Evolutionary conservation across 306 rosid genomes (phyloP).

Genomic region (Erythrophleum fordii): DNA sequence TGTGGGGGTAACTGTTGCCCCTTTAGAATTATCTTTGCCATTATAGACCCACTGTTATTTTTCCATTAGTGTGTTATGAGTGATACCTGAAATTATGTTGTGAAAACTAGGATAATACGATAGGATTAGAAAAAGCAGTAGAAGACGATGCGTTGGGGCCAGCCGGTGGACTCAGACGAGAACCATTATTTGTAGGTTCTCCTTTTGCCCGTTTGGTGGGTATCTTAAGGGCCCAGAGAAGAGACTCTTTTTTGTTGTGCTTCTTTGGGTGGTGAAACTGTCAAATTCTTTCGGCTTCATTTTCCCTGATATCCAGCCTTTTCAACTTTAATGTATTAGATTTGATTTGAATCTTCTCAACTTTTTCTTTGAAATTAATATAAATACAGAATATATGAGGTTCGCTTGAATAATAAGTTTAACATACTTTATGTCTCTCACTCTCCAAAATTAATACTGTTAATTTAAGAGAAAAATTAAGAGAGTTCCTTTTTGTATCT

Average conservation of each 20-base stretch:
- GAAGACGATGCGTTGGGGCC: neutral
- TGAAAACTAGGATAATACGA: neutral
- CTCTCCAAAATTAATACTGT: too few species aligned
- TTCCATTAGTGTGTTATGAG: constrained; percentile 36
- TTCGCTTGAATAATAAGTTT: too few species aligned
- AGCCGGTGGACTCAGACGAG: neutral
- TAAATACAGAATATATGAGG: too few species aligned
- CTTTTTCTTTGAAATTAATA: too few species aligned
- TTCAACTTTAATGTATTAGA: neutral
- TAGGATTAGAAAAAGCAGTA: neutral
- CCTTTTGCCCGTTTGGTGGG: constrained; percentile 5
- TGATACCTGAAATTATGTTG: constrained; percentile 20
- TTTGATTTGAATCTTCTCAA: too few species aligned
- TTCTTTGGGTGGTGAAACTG: neutral
- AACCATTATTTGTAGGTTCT: neutral
- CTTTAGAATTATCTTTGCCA: constrained; percentile 32
- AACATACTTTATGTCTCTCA: too few species aligned
- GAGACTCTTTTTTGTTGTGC: neutral
- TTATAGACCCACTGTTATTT: constrained; percentile 30
- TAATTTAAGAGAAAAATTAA: too few species aligned
- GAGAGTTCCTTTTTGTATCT: too few species aligned
- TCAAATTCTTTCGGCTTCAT: neutral
- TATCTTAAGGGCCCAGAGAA: neutral
- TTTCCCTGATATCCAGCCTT: neutral
- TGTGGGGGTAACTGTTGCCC: neutral